Evolutionary conservation across 768 basidiomycete species (phyloP), one percentile per base, ranked within the genome.

Genomic region (Phallus indusiatus): DNA sequence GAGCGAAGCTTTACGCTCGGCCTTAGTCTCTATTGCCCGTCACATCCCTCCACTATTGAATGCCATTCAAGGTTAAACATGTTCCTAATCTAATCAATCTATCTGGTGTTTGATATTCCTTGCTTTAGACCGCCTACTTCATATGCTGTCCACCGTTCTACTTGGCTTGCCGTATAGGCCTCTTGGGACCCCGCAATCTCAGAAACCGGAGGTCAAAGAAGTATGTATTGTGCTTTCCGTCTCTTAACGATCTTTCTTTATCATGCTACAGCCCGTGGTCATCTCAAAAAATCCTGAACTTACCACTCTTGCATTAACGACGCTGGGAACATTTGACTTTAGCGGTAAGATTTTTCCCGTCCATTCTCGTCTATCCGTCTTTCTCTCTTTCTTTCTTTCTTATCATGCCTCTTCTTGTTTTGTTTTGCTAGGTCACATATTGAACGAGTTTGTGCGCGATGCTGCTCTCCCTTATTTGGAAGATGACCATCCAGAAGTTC

Each of bases 391-490:
- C 36, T 62, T 12, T 20, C 53, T n/a, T n/a, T n/a, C n/a, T n/a
- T n/a, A n/a, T n/a, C n/a, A n/a, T n/a, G n/a, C n/a, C n/a, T n/a
- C n/a, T 35, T 16, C 50, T 33, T 56, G 24, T 56, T 55, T 60
- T 37, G 64, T 50, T 21, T 33, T 62, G 59, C 21, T 54, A 89
- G 94, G 94, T 24, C 94, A 99, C 64, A 81, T 90, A 10, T 75
- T 99, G 61, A 95, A 94, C 71, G 96, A 98, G 70, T 96, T 97
- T 68, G 91, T 98, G 46, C 89, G 94, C 47, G 85, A 77, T 60
- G 90, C 90, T 61, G 94, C 94, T 1, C 72, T 97, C 21, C 94
- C 93, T 0, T 98, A 94, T 69, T 79, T 98, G 36, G 95, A 98
- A 66, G 86, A 96, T 65, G 96, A 98, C 67, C 83, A 86, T 64